A percentile compares a stretch with the other conserved stretches of the same genome.
phyloP scores from a whole-genome alignment of 2,329 filamentous ascomycete genomes.

The Helotiales sp. region DNA sequence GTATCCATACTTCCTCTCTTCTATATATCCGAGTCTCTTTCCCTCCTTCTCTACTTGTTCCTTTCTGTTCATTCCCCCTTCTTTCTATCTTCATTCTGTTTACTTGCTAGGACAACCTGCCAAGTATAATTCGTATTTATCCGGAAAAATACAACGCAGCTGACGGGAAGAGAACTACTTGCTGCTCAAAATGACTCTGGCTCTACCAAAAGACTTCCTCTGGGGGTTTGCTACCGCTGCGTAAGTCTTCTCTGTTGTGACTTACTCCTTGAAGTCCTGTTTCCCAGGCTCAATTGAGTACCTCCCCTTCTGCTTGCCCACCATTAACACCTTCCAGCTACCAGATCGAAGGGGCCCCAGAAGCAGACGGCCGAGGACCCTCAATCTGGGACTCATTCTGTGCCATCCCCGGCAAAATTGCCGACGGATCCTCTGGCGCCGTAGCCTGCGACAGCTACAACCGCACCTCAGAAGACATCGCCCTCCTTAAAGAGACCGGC shows the following conservation, averaged over 20 bases:
- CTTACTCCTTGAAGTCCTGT: not conserved
- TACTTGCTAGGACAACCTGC: conserved; percentile 4
- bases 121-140: conserved; percentile 14
- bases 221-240: conserved; percentile 83
- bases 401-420: conserved; percentile 79
- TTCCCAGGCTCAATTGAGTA: not conserved
- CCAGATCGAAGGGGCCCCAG: conserved; percentile 80
- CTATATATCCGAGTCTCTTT: conserved; percentile 18
- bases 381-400: conserved; percentile 94
- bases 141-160: conserved; percentile 4
- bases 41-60: conserved; percentile 6
- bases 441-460: conserved; percentile 89
- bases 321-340: conserved; percentile 59
- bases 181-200: conserved; percentile 50
- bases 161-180: not conserved
- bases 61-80: conserved; percentile 16
- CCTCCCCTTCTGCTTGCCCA: not conserved
- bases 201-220: conserved; percentile 71
- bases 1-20: not conserved
- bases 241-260: conserved; percentile 52
- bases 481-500: conserved; percentile 74
- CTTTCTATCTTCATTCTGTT: conserved; percentile 4
- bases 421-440: conserved; percentile 74
- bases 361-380: conserved; percentile 77
- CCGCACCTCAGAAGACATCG: conserved; percentile 76